These are phyloP conservation scores for Hordeum marinum DNA, from an alignment of 176 grass and related monocot species.

Conservation along the genomic window DNA sequence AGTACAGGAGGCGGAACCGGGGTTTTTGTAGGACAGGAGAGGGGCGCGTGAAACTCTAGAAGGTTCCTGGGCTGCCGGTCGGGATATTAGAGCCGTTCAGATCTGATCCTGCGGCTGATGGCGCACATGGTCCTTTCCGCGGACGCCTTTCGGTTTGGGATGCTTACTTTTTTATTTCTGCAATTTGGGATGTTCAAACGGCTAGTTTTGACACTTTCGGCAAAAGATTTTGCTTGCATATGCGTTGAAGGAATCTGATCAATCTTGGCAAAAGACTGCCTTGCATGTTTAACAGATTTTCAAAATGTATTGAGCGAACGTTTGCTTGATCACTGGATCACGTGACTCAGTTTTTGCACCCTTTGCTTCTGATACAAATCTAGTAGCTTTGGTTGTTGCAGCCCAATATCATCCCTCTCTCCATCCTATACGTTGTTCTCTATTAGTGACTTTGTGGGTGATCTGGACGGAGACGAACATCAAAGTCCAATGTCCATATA, in stretches of 20 bases:
- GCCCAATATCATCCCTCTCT: too few species aligned
- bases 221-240: neutral
- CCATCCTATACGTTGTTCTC: too few species aligned
- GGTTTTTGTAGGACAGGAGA: neutral
- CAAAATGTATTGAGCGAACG: too few species aligned
- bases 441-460: too few species aligned
- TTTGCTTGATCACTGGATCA: too few species aligned
- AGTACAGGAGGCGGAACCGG: neutral
- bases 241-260: neutral
- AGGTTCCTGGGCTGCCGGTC: conserved; percentile 10
- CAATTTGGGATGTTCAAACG: conserved; percentile 10
- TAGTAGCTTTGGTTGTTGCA: too few species aligned
- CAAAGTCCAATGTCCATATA: too few species aligned
- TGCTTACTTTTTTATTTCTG: neutral
- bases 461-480: too few species aligned
- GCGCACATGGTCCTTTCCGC: neutral
- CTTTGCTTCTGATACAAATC: too few species aligned
- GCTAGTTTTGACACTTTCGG: neutral
- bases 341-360: too few species aligned
- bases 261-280: neutral
- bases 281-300: too few species aligned
- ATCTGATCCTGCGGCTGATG: neutral
- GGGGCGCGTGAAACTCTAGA: conserved; percentile 29
- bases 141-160: neutral
- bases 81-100: neutral